phyloP scores from a whole-genome alignment of 2,329 filamentous ascomycete genomes.

The Trichophyton verrucosum region DNA sequence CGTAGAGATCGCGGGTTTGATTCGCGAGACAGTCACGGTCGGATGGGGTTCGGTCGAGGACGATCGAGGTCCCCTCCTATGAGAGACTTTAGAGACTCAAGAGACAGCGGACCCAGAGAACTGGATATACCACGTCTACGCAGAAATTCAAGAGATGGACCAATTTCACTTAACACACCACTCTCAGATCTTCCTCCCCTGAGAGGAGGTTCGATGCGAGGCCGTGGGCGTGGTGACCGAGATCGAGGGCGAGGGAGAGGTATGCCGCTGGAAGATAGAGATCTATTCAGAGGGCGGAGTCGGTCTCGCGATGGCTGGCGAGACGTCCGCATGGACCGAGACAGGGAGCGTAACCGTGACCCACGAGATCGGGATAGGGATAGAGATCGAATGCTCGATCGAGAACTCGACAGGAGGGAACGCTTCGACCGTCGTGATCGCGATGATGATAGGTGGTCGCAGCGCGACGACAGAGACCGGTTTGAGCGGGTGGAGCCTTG shows the following conservation, averaged over 20 bases:
- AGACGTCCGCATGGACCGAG: slow-evolving; percentile 21
- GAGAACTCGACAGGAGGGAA: slow-evolving; percentile 12
- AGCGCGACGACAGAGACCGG: slow-evolving; percentile 17
- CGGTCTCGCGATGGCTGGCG: slow-evolving; percentile 34
- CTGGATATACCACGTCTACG: slow-evolving; percentile 30
- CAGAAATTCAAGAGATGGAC: slow-evolving; percentile 34
- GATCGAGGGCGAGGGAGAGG: slow-evolving; percentile 32
- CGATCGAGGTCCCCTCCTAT: slow-evolving; percentile 32
- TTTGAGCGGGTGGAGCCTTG: slow-evolving; percentile 24
- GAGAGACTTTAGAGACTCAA: slow-evolving; percentile 30
- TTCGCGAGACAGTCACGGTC: slow-evolving; percentile 29
- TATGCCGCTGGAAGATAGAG: slow-evolving; percentile 30
- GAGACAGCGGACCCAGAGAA: slow-evolving; percentile 27
- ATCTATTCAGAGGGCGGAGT: slow-evolving; percentile 32
- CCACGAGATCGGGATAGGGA: slow-evolving; percentile 24
- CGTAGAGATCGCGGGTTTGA: slow-evolving; percentile 38
- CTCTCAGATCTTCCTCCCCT: slow-evolving; percentile 27
- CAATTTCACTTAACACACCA: slow-evolving; percentile 26
- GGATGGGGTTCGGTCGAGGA: slow-evolving; percentile 32
- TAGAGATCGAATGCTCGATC: slow-evolving; percentile 21
- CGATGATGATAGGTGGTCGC: slow-evolving; percentile 22
- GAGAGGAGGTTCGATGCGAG: slow-evolving; percentile 28
- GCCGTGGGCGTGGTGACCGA: slow-evolving; percentile 33
- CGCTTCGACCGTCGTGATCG: slow-evolving; percentile 23
- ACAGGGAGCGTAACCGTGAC: slow-evolving; percentile 22